Conservation (phyloP, 2,329 filamentous ascomycete genomes). For the Phialophora chinensis region DNA sequence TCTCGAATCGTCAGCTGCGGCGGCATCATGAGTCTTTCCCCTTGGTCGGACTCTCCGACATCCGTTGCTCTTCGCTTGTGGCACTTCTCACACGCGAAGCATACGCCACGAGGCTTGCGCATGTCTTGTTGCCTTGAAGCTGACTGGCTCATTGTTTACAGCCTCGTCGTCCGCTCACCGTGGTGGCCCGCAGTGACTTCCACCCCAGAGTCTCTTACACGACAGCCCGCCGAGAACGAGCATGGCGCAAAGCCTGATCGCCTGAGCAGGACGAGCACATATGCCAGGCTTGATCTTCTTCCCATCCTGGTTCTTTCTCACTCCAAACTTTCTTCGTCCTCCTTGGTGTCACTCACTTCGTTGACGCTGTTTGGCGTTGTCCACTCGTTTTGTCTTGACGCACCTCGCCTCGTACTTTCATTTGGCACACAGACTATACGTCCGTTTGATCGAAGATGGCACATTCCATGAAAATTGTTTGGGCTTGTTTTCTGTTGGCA, state of each 20-base stretch:
- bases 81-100: neutral
- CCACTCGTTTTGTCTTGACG: slow-evolving; percentile 19
- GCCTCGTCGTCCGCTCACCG: slow-evolving; percentile 1
- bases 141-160: slow-evolving; percentile 9
- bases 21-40: too few relatives aligned
- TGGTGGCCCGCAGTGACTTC: slow-evolving; percentile 2
- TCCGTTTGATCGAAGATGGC: slow-evolving; percentile 5
- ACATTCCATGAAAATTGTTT: neutral
- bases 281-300: neutral
- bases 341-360: neutral
- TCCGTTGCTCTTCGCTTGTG: slow-evolving; percentile 1
- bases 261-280: neutral
- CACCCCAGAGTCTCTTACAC: slow-evolving; percentile 3
- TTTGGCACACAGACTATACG: neutral
- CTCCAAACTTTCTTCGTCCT: neutral
- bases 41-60: neutral
- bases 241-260: neutral
- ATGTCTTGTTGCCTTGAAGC: neutral
- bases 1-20: neutral
- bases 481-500: slow-evolving; percentile 10
- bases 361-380: slow-evolving; percentile 24
- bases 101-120: slow-evolving; percentile 13
- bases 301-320: neutral
- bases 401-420: slow-evolving; percentile 15
- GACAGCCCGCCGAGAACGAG: neutral